Percentiles rank a stretch among this genome's conserved stretches.
phyloP scores from a whole-genome alignment of 2,329 filamentous ascomycete genomes.

The Fusarium proliferatum region DNA sequence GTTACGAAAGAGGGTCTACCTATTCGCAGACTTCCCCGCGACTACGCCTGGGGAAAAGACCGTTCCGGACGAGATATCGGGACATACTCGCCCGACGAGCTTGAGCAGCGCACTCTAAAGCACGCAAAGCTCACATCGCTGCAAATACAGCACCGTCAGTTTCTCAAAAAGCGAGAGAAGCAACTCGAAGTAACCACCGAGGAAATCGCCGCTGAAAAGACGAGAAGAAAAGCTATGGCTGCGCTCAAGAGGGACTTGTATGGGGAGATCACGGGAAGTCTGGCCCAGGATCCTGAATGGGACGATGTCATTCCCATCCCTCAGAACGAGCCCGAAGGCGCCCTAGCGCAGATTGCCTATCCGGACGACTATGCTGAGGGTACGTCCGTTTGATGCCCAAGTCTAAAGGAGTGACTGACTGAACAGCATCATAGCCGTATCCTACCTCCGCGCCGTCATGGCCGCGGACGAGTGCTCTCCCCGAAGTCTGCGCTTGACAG shows the following conservation, averaged over 20 bases:
- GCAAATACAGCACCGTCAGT: slow-evolving; percentile 57
- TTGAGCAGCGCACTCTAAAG: slow-evolving; percentile 56
- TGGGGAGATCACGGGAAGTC: slow-evolving; percentile 58
- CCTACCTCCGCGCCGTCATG: slow-evolving; percentile 95
- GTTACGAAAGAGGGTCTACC: slow-evolving; percentile 64
- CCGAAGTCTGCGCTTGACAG: slow-evolving; percentile 82
- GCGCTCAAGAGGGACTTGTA: slow-evolving; percentile 63
- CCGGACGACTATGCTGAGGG: slow-evolving; percentile 87
- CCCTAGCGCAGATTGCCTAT: slow-evolving; percentile 94
- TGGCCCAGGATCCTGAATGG: slow-evolving; percentile 78
- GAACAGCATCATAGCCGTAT: slow-evolving; percentile 70
- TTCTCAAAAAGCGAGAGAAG: slow-evolving; percentile 52
- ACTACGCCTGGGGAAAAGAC: slow-evolving; percentile 63
- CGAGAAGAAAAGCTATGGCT: slow-evolving; percentile 63
- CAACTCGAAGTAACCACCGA: slow-evolving; percentile 44
- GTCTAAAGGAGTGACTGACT: slow-evolving; percentile 36
- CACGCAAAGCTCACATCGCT: slow-evolving; percentile 57
- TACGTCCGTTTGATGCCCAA: slow-evolving; percentile 49
- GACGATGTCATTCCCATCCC: slow-evolving; percentile 85
- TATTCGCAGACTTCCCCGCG: slow-evolving; percentile 55
- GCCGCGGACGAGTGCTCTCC: slow-evolving; percentile 84
- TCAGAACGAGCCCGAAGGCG: slow-evolving; percentile 83
- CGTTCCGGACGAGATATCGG: slow-evolving; percentile 61
- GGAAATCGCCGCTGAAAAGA: slow-evolving; percentile 59
- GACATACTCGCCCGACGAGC: slow-evolving; percentile 60